phyloP scores from a whole-genome alignment of 192 early-diverging fungal species.

The Lobosporangium transversale region DNA sequence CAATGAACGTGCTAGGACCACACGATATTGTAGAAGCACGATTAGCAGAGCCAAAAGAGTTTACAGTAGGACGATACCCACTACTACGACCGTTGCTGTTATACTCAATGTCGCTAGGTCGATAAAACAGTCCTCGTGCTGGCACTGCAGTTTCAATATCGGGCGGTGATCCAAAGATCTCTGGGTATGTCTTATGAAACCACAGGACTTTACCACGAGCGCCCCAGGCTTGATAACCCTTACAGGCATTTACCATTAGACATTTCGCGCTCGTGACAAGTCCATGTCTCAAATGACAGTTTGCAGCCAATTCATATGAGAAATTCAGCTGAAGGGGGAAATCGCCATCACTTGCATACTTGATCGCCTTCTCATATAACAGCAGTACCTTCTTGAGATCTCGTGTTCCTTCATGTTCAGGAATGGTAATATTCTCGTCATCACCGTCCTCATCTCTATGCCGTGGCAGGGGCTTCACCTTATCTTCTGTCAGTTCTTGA shows the following conservation, averaged over 20 bases:
- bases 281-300: constrained; percentile 34
- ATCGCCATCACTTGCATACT: constrained; percentile 23
- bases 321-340: constrained; percentile 30
- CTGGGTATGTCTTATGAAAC: constrained; percentile 36
- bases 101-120: constrained; percentile 24
- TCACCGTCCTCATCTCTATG: constrained; percentile 7
- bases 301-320: constrained; percentile 35
- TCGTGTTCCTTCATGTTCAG: background rate
- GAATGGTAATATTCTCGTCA: background rate
- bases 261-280: constrained; percentile 34
- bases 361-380: constrained; percentile 42
- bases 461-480: too few species aligned
- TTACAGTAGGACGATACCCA: background rate
- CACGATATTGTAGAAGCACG: background rate
- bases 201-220: constrained; percentile 38
- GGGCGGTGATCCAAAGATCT: constrained; percentile 23
- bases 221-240: constrained; percentile 41
- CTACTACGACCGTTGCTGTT: too few species aligned
- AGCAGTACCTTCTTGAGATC: constrained; percentile 18
- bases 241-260: constrained; percentile 28
- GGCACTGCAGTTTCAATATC: constrained; percentile 7
- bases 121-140: constrained; percentile 35
- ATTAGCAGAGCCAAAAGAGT: background rate
- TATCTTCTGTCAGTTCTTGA: constrained; percentile 15
- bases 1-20: constrained; percentile 1